A percentile compares a stretch with the other conserved stretches of the same genome.
phyloP scores from a whole-genome alignment of 1,284 basidiomycete species.

The Moniliella sp. region DNA sequence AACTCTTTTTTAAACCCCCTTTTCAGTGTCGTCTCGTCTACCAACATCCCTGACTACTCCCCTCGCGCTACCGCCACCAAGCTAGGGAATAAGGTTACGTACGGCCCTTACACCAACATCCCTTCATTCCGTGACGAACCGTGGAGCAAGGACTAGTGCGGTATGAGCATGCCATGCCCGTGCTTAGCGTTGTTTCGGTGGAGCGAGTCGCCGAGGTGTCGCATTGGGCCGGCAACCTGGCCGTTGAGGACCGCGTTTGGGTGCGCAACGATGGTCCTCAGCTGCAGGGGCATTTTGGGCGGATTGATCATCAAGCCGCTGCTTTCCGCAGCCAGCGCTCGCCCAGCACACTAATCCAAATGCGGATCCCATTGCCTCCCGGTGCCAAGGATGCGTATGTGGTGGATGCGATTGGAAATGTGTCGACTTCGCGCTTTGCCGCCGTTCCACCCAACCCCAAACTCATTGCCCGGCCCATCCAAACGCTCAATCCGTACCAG shows the following conservation, averaged over 20 bases:
- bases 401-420: slow-evolving; percentile 54
- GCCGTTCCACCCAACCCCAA: slow-evolving; percentile 35
- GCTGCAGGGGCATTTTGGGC: background rate
- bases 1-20: background rate
- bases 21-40: slow-evolving; percentile 28
- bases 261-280: slow-evolving; percentile 64
- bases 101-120: slow-evolving; percentile 62
- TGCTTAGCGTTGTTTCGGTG: slow-evolving; percentile 53
- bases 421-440: slow-evolving; percentile 74
- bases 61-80: slow-evolving; percentile 47
- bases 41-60: slow-evolving; percentile 50
- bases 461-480: slow-evolving; percentile 1
- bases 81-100: slow-evolving; percentile 58
- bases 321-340: too few relatives aligned
- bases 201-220: slow-evolving; percentile 67
- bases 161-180: slow-evolving; percentile 57
- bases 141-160: slow-evolving; percentile 44
- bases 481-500: slow-evolving; percentile 7
- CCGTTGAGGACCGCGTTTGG: slow-evolving; percentile 66
- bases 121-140: slow-evolving; percentile 39
- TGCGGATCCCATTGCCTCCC: slow-evolving; percentile 1
- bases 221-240: slow-evolving; percentile 86
- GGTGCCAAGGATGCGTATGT: background rate
- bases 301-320: background rate
- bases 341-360: background rate